A percentile compares a stretch with the other conserved stretches of the same genome.
phyloP scores from a whole-genome alignment of 768 basidiomycete genomes.

The Gelatoporia subvermispora region DNA sequence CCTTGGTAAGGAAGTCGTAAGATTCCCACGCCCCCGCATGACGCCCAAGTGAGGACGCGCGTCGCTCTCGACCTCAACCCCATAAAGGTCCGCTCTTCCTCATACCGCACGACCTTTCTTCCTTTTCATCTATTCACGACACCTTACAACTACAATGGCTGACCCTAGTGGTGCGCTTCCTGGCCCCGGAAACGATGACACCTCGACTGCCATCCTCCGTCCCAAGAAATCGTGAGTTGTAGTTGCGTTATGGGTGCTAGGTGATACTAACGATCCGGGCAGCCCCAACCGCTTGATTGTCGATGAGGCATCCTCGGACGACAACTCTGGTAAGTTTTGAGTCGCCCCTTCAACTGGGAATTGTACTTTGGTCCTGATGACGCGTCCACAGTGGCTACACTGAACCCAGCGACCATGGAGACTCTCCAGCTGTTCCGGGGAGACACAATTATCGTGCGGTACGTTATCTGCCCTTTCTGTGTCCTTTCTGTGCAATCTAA shows the following conservation, averaged over 20 bases:
- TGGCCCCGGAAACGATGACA: slow-evolving; percentile 83
- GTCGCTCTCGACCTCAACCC: slow-evolving; percentile 21
- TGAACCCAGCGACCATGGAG: slow-evolving; percentile 98
- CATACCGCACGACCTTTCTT: slow-evolving; percentile 4
- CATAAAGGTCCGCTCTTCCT: slow-evolving; percentile 13
- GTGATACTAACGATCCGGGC: slow-evolving; percentile 15
- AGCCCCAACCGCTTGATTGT: slow-evolving; percentile 98
- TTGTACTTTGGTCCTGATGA: slow-evolving; percentile 1
- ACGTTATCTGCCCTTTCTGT: slow-evolving; percentile 15
- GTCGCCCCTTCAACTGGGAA: not conserved
- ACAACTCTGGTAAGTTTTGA: slow-evolving; percentile 79
- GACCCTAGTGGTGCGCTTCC: slow-evolving; percentile 79
- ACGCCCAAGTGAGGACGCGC: slow-evolving; percentile 24
- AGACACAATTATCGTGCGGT: slow-evolving; percentile 94
- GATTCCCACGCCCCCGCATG: slow-evolving; percentile 20
- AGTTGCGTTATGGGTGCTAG: slow-evolving; percentile 13
- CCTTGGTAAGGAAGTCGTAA: not conserved
- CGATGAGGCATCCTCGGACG: slow-evolving; percentile 89
- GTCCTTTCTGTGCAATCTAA: not conserved
- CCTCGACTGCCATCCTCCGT: slow-evolving; percentile 91
- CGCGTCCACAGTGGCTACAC: slow-evolving; percentile 69
- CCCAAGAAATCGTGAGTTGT: slow-evolving; percentile 92
- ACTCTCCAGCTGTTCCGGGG: slow-evolving; percentile 88
- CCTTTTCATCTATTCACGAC: slow-evolving; percentile 14
- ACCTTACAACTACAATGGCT: slow-evolving; percentile 15